phyloP scores from a whole-genome alignment of 2,329 filamentous ascomycete species.

The Samsoniella hepiali region DNA sequence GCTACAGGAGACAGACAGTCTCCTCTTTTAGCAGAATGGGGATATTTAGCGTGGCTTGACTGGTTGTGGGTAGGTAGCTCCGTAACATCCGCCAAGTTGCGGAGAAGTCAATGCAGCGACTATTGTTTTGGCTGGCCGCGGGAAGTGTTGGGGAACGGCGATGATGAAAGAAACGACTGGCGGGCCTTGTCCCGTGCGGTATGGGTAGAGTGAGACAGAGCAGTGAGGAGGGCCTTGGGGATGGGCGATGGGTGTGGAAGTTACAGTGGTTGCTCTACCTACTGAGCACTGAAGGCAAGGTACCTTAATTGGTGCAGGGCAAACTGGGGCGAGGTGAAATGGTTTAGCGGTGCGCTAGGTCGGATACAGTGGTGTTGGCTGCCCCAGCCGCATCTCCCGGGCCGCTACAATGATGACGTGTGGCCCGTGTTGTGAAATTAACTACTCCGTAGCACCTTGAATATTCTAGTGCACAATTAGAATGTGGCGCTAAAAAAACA shows the following conservation, averaged over 20 bases:
- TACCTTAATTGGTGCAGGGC: too few species aligned
- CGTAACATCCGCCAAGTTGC: not conserved
- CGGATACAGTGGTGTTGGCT: not conserved
- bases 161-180: not conserved
- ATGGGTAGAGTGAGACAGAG: slow-evolving; percentile 8
- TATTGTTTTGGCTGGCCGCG: not conserved
- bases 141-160: slow-evolving; percentile 12
- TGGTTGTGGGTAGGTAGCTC: not conserved
- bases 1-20: not conserved
- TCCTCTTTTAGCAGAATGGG: slow-evolving; percentile 10
- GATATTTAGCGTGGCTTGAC: not conserved
- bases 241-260: not conserved
- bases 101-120: not conserved
- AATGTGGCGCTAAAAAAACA: not conserved
- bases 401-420: not conserved
- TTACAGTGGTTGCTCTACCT: not conserved
- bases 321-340: not conserved
- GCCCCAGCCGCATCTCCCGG: not conserved
- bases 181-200: not conserved
- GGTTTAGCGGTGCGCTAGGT: not conserved
- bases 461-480: not conserved
- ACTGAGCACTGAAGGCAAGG: too few species aligned
- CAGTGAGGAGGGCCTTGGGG: not conserved
- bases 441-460: too few species aligned
- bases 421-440: not conserved